Conservation (phyloP, 163 green algal genomes). For the Chlamydomonas reinhardtii region DNA sequence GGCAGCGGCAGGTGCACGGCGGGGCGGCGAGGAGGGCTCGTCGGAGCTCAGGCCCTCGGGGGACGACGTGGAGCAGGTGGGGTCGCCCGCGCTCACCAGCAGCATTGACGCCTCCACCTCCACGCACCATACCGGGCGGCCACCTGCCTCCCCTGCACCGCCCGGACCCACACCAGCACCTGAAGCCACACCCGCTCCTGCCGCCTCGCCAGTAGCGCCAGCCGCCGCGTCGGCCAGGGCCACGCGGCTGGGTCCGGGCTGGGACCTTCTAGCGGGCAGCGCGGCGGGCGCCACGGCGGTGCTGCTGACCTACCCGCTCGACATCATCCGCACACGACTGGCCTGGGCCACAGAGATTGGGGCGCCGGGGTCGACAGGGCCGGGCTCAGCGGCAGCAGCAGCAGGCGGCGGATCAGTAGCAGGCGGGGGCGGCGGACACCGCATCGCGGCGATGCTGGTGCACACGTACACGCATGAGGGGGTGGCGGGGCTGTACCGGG, state of each 20-base stretch:
- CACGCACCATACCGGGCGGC: neutral
- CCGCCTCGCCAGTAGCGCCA: constrained; percentile 21
- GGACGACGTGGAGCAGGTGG: neutral
- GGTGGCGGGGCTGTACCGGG: constrained; percentile 76
- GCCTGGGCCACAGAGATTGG: constrained; percentile 73
- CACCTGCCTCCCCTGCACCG: neutral
- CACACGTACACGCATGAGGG: constrained; percentile 51
- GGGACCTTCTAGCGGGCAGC: constrained; percentile 84
- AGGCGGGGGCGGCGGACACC: neutral
- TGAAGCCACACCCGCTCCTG: neutral
- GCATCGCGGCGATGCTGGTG: constrained; percentile 36
- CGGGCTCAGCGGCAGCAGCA: neutral
- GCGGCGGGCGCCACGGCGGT: constrained; percentile 78
- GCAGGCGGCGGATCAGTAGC: neutral
- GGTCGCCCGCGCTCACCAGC: neutral
- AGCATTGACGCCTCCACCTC: constrained; percentile 20
- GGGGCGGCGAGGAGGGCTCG: too few relatives aligned
- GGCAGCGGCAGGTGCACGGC: too few relatives aligned
- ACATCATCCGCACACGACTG: constrained; percentile 91
- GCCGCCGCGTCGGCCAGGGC: constrained; percentile 1
- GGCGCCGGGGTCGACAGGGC: neutral
- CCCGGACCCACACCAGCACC: neutral
- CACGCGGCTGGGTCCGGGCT: constrained; percentile 58
- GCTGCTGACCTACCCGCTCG: constrained; percentile 94
- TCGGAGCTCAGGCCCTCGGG: too few relatives aligned